These are phyloP conservation scores for Globisporangium middletonii DNA, from an alignment of 352 stramenopile species.

Conservation along the genomic window DNA sequence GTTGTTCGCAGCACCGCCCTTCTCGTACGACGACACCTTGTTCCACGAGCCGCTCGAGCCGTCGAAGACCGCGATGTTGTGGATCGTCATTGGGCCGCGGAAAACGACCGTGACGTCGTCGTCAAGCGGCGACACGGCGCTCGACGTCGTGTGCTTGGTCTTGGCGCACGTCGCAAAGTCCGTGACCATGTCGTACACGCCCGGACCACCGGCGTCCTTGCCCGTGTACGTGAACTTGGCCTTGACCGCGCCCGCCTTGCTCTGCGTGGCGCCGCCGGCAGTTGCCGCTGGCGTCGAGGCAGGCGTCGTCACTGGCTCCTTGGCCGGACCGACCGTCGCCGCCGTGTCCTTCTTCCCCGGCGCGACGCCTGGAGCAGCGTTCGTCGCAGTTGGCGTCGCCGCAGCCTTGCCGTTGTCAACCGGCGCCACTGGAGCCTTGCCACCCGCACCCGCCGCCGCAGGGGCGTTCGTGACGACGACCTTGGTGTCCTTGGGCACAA, in stretches of 20 bases:
- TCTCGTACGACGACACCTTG: constrained; percentile 65
- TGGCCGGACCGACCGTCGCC: constrained; percentile 6
- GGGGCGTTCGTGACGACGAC: background rate
- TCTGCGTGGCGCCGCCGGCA: constrained; percentile 17
- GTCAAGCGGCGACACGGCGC: constrained; percentile 50
- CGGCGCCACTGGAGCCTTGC: background rate
- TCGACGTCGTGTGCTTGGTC: constrained; percentile 28
- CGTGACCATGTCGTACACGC: constrained; percentile 67
- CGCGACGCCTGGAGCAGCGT: background rate
- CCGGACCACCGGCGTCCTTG: constrained; percentile 39
- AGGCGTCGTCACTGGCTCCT: constrained; percentile 9
- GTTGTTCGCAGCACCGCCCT: constrained; percentile 43
- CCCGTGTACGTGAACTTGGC: constrained; percentile 51
- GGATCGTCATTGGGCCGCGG: constrained; percentile 60
- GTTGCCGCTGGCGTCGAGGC: constrained; percentile 5
- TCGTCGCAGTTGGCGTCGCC: background rate
- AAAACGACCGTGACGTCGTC: constrained; percentile 62
- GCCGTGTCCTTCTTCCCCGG: background rate
- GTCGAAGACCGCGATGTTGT: constrained; percentile 70
- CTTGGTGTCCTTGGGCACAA: background rate
- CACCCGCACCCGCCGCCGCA: background rate
- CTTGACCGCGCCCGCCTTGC: constrained; percentile 30
- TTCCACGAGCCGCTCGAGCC: constrained; percentile 36
- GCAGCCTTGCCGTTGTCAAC: background rate
- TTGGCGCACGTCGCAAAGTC: constrained; percentile 53